These are phyloP conservation scores for Chrysanthemum makinoi DNA, from an alignment of 129 eudicot species.

Conservation along the genomic window DNA sequence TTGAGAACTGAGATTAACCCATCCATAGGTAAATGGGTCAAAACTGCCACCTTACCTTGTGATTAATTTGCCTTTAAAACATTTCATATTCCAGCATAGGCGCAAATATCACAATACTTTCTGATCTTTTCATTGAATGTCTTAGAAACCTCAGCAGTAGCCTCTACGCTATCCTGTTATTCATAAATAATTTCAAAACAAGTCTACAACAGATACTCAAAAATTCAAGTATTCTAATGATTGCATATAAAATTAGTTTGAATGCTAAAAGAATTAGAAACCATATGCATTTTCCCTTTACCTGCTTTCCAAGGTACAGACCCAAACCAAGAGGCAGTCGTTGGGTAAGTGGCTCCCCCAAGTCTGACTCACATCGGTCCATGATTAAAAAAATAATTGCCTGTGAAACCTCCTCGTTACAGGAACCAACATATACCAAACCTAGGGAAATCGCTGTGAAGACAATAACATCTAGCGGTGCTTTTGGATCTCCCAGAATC, in stretches of 20 bases:
- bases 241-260: too few relatives aligned
- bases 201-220: background rate
- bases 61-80: background rate
- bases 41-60: background rate
- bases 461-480: slow-evolving; percentile 83
- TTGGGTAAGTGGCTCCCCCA: too few relatives aligned
- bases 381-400: slow-evolving; percentile 69
- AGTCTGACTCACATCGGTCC: too few relatives aligned
- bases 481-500: slow-evolving; percentile 73
- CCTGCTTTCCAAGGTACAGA: slow-evolving; percentile 95
- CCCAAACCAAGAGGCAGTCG: slow-evolving; percentile 19
- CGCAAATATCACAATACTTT: slow-evolving; percentile 52
- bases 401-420: slow-evolving; percentile 91
- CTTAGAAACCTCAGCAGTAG: slow-evolving; percentile 92
- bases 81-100: slow-evolving; percentile 9
- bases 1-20: background rate
- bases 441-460: slow-evolving; percentile 83
- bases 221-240: background rate
- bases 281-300: slow-evolving; percentile 12
- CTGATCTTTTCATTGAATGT: slow-evolving; percentile 86
- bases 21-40: background rate
- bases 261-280: too few relatives aligned
- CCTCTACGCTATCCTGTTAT: slow-evolving; percentile 86
- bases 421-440: slow-evolving; percentile 89
- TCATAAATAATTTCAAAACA: slow-evolving; percentile 12